These are phyloP conservation scores for Edaphochlamys debaryana DNA, from an alignment of 139 green algal species.

Conservation along the genomic window DNA sequence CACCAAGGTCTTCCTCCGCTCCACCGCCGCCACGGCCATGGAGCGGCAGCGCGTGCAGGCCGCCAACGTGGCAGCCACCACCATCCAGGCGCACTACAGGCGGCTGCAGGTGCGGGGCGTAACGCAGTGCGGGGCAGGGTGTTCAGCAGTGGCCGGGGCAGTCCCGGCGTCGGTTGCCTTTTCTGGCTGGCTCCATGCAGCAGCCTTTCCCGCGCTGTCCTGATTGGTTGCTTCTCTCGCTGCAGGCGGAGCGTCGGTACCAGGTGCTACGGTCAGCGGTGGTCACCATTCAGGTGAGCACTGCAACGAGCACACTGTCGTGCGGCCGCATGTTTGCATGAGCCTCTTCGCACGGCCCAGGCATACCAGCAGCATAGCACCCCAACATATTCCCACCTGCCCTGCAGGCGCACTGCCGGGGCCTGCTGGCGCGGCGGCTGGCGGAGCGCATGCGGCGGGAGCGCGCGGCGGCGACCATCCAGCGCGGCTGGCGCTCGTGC, in stretches of 20 bases:
- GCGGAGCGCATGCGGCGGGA: constrained; percentile 28
- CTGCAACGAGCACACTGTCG: not conserved
- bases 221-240: too few relatives aligned
- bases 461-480: constrained; percentile 7
- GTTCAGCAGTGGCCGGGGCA: not conserved
- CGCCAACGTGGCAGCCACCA: constrained; percentile 73
- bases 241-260: constrained; percentile 12
- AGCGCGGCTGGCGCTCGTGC: constrained; percentile 21
- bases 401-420: constrained; percentile 46
- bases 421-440: constrained; percentile 51
- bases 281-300: constrained; percentile 35
- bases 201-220: too few relatives aligned
- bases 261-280: not conserved
- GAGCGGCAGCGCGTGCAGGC: constrained; percentile 84
- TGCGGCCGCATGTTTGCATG: not conserved
- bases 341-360: too few relatives aligned
- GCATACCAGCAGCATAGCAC: too few relatives aligned
- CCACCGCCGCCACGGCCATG: constrained; percentile 86
- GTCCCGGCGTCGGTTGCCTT: not conserved
- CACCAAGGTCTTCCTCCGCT: constrained; percentile 74
- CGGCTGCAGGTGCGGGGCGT: constrained; percentile 56
- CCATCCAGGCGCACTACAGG: constrained; percentile 74
- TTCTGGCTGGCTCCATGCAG: too few relatives aligned
- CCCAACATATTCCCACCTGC: too few relatives aligned
- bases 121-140: too few relatives aligned